Evolutionary conservation across 2,329 filamentous ascomycete genomes (phyloP).

Genomic region (Ilyonectria mors-panacis): DNA sequence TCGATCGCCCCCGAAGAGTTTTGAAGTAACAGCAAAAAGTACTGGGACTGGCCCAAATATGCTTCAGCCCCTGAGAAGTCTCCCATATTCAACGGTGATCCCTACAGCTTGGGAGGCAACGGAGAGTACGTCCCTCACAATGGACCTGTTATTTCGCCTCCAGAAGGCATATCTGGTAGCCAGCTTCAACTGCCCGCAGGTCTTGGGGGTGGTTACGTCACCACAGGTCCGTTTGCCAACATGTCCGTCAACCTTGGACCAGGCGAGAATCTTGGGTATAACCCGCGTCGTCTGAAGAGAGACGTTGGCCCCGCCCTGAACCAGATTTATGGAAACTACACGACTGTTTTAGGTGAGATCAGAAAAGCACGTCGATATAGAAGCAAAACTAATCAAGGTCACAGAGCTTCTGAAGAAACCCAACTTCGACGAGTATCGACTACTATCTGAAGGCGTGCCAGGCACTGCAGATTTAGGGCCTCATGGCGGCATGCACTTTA

Average conservation of each 20-base stretch:
- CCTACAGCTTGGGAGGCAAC: slow-evolving; percentile 62
- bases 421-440: slow-evolving; percentile 12
- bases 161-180: slow-evolving; percentile 43
- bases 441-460: neutral
- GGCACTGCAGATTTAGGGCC: neutral
- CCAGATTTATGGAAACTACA: slow-evolving; percentile 11
- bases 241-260: slow-evolving; percentile 55
- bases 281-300: slow-evolving; percentile 54
- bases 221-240: slow-evolving; percentile 60
- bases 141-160: slow-evolving; percentile 49
- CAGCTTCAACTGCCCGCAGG: slow-evolving; percentile 49
- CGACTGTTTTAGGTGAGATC: slow-evolving; percentile 2
- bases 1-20: neutral
- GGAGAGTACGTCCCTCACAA: slow-evolving; percentile 55
- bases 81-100: slow-evolving; percentile 67
- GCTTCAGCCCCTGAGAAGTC: slow-evolving; percentile 60
- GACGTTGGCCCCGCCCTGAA: slow-evolving; percentile 51
- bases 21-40: slow-evolving; percentile 45
- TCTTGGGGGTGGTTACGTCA: slow-evolving; percentile 67
- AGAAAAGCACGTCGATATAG: neutral
- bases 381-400: neutral
- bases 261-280: slow-evolving; percentile 51
- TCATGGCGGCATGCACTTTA: neutral
- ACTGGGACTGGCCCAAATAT: slow-evolving; percentile 66
- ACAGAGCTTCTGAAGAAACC: neutral